phyloP scores from a whole-genome alignment of 495 filamentous ascomycete species.

The Podospora didyma region DNA sequence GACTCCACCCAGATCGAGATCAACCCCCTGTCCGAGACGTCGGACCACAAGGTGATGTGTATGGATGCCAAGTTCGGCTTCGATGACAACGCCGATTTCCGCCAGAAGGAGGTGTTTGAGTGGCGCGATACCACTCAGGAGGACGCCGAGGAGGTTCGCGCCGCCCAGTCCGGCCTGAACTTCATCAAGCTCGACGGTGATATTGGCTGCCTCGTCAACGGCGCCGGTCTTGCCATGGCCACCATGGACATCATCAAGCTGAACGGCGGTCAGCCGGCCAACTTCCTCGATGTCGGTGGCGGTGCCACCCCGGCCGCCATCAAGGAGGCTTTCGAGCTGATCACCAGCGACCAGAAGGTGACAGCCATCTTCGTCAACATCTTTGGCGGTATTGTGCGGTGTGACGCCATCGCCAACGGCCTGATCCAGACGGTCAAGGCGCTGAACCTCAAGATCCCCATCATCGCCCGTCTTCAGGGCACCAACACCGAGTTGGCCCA shows the following conservation, averaged over 20 bases:
- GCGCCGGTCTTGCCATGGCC: slow-evolving; percentile 97
- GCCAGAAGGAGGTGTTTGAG: slow-evolving; percentile 90
- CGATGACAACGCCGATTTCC: slow-evolving; percentile 97
- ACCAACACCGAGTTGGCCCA: slow-evolving; percentile 98
- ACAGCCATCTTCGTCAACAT: slow-evolving; percentile 99
- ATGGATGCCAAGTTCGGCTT: slow-evolving; percentile 99
- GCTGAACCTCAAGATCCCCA: slow-evolving; percentile 92
- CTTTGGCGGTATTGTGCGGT: slow-evolving; percentile 97
- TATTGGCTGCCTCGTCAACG: slow-evolving; percentile 98
- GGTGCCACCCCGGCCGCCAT: slow-evolving; percentile 96
- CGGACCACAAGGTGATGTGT: slow-evolving; percentile 92
- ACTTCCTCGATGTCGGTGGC: slow-evolving; percentile 98
- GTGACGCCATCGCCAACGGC: slow-evolving; percentile 95
- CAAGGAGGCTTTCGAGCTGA: slow-evolving; percentile 94
- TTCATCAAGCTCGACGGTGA: slow-evolving; percentile 99
- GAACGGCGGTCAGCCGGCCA: slow-evolving; percentile 91
- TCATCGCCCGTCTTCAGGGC: slow-evolving; percentile 93
- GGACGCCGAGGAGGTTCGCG: slow-evolving; percentile 95
- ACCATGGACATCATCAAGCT: slow-evolving; percentile 99
- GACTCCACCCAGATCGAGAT: slow-evolving; percentile 99
- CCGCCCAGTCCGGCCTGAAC: slow-evolving; percentile 89
- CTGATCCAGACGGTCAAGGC: slow-evolving; percentile 89
- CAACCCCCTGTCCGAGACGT: slow-evolving; percentile 96
- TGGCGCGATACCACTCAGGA: slow-evolving; percentile 95
- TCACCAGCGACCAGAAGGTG: slow-evolving; percentile 97